Evolutionary conservation across 2,329 filamentous ascomycete species (phyloP).

Genomic region (Aphanoascus verrucosus): DNA sequence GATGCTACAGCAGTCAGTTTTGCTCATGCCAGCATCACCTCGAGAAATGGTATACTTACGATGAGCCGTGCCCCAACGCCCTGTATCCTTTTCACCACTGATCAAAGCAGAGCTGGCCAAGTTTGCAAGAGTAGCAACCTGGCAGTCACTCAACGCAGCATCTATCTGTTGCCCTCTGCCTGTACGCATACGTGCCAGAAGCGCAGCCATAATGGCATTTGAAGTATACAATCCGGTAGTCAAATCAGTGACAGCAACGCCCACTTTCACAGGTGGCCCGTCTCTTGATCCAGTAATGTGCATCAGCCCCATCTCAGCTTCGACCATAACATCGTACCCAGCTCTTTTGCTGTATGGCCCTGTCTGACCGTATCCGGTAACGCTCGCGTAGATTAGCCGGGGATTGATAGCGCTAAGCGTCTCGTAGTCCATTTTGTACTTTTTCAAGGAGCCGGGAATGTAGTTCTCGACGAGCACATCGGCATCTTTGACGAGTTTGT

Average conservation of each 20-base stretch:
- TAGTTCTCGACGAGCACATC: constrained; percentile 97
- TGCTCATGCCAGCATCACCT: constrained; percentile 6
- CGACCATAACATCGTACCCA: constrained; percentile 98
- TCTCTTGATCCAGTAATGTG: constrained; percentile 88
- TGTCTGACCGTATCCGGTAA: constrained; percentile 93
- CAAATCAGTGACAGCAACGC: constrained; percentile 90
- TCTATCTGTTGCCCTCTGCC: constrained; percentile 87
- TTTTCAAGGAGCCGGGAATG: constrained; percentile 75
- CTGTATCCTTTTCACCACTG: constrained; percentile 74
- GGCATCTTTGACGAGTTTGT: constrained; percentile 70
- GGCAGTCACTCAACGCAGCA: constrained; percentile 81
- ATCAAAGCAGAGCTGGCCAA: constrained; percentile 87
- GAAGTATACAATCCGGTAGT: constrained; percentile 92
- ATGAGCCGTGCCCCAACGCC: constrained; percentile 93
- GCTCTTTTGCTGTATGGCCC: constrained; percentile 79
- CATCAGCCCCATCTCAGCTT: constrained; percentile 96
- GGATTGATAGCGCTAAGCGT: constrained; percentile 74
- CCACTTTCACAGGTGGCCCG: constrained; percentile 89
- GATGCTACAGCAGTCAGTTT: constrained; percentile 51
- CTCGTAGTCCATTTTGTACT: constrained; percentile 83
- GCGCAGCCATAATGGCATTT: constrained; percentile 88
- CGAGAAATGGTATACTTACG: constrained; percentile 45
- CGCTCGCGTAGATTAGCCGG: constrained; percentile 80
- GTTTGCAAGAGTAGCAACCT: constrained; percentile 89
- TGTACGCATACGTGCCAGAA: constrained; percentile 63